A percentile compares a stretch with the other conserved stretches of the same genome.
These are phyloP conservation scores for Artemisia argyi DNA, from an alignment of 129 eudicot genomes.

Conservation along the genomic window DNA sequence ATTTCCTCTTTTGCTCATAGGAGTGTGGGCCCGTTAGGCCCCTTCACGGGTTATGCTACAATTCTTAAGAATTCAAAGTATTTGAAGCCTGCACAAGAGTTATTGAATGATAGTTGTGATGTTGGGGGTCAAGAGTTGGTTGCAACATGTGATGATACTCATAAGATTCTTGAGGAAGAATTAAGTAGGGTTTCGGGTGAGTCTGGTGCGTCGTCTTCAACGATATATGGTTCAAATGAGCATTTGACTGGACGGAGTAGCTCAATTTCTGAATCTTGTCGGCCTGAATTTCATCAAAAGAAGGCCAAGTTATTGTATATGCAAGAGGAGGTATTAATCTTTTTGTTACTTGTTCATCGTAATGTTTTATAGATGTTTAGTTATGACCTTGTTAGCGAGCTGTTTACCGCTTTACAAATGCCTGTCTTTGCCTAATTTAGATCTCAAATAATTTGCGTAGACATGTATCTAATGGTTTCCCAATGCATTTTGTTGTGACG, in stretches of 20 bases:
- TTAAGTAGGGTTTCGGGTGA: constrained; percentile 34
- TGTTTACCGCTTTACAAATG: background rate
- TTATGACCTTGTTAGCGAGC: background rate
- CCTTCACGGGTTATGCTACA: constrained; percentile 83
- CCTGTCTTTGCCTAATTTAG: background rate
- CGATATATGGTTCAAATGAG: constrained; percentile 46
- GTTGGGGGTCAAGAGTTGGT: constrained; percentile 31
- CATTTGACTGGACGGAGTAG: constrained; percentile 30
- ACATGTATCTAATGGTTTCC: constrained; percentile 1
- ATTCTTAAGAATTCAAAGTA: constrained; percentile 71
- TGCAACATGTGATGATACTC: constrained; percentile 33
- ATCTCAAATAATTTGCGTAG: background rate
- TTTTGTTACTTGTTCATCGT: background rate
- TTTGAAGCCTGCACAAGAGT: constrained; percentile 69
- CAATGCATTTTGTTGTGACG: background rate
- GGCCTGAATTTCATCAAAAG: constrained; percentile 71
- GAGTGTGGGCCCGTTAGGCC: constrained; percentile 72
- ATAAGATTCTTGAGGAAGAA: constrained; percentile 32
- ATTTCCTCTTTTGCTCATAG: constrained; percentile 37
- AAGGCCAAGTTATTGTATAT: constrained; percentile 71
- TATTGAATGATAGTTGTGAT: constrained; percentile 63
- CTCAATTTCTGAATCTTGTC: constrained; percentile 39
- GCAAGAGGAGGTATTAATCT: constrained; percentile 75
- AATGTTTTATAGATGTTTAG: background rate
- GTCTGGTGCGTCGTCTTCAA: constrained; percentile 53